These are phyloP conservation scores for Trametes cinnabarina DNA, from an alignment of 768 basidiomycete species.

Conservation along the genomic window DNA sequence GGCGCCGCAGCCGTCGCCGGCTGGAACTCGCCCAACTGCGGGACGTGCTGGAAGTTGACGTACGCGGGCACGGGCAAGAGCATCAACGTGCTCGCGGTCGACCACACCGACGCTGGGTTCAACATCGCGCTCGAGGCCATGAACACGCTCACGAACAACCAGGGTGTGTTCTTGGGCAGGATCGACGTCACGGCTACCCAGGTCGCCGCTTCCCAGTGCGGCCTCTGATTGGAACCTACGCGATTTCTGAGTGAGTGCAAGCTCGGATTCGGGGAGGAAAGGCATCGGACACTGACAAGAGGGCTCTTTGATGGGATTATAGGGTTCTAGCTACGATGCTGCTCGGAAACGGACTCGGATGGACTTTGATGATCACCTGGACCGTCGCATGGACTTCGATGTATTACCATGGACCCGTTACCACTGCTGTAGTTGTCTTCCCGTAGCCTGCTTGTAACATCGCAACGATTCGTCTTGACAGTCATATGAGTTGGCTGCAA, in stretches of 20 bases:
- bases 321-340: no score
- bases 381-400: not conserved
- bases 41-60: constrained; percentile 36
- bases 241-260: not conserved
- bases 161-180: constrained; percentile 47
- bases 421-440: not conserved
- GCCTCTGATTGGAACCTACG: constrained; percentile 38
- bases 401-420: constrained; percentile 8
- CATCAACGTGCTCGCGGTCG: constrained; percentile 33
- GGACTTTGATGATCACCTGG: not conserved
- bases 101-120: constrained; percentile 33
- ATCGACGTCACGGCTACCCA: constrained; percentile 43
- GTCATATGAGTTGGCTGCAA: no score
- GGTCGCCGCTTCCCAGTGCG: constrained; percentile 49
- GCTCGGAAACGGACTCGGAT: not conserved
- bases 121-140: constrained; percentile 36
- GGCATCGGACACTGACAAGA: not conserved
- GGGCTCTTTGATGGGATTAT: not conserved
- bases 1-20: constrained; percentile 32
- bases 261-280: not conserved
- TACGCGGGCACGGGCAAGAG: constrained; percentile 23
- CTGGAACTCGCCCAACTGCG: constrained; percentile 32
- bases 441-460: no score
- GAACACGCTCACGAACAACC: constrained; percentile 37
- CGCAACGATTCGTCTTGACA: no score